Conservation (phyloP, 257 asterid species). For the Lithospermum erythrorhizon region DNA sequence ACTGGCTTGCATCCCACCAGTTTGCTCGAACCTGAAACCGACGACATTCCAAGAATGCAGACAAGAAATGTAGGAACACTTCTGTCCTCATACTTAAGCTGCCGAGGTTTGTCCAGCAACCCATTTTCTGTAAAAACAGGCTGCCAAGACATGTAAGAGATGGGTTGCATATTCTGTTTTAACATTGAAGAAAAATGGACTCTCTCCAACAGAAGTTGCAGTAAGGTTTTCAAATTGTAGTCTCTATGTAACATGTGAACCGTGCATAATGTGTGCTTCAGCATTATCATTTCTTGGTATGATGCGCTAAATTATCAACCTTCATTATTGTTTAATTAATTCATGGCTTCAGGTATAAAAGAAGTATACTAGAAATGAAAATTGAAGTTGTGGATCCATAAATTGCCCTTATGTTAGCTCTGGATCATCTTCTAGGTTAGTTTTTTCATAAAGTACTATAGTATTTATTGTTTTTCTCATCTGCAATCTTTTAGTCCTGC, state of each 20-base stretch:
- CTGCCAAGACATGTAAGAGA: constrained; percentile 94
- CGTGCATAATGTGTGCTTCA: constrained; percentile 93
- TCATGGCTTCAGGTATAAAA: constrained; percentile 35
- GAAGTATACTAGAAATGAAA: constrained; percentile 79
- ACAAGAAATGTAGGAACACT: too few species aligned
- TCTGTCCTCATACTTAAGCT: too few species aligned
- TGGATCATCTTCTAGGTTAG: constrained; percentile 35
- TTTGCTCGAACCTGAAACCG: too few species aligned
- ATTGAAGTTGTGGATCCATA: constrained; percentile 94
- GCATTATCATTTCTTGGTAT: constrained; percentile 72
- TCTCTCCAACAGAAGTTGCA: constrained; percentile 44
- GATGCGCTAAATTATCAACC: constrained; percentile 9
- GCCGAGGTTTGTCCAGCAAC: too few species aligned
- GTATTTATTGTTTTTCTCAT: too few species aligned
- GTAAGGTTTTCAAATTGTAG: constrained; percentile 50
- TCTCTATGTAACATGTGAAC: constrained; percentile 90
- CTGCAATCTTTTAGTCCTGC: too few species aligned
- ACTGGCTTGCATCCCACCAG: too few species aligned
- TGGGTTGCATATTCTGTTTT: constrained; percentile 80
- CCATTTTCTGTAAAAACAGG: constrained; percentile 6
- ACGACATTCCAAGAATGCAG: too few species aligned
- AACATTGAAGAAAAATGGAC: constrained; percentile 53
- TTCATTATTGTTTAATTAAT: neutral
- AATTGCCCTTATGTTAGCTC: constrained; percentile 34
- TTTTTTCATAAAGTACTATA: too few species aligned